phyloP scores from a whole-genome alignment of 2,329 filamentous ascomycete species.

The Pseudogymnoascus pannorum region DNA sequence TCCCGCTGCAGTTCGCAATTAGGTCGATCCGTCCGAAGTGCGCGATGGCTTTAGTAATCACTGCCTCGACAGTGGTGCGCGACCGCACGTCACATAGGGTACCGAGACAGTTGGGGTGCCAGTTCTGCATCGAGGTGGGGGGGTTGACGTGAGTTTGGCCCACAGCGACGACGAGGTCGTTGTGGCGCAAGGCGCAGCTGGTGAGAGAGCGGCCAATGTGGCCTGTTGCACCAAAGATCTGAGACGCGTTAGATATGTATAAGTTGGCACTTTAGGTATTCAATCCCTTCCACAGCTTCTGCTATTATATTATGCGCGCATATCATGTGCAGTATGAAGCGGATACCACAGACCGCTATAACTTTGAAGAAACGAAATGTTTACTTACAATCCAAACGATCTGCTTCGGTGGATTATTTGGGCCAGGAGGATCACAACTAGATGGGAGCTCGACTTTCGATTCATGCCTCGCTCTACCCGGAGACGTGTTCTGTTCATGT shows the following conservation, averaged over 20 bases:
- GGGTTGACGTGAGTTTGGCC: conserved; percentile 75
- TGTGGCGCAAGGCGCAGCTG: conserved; percentile 69
- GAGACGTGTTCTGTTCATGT: background rate
- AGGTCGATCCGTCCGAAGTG: conserved; percentile 80
- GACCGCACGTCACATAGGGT: conserved; percentile 86
- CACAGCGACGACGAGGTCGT: conserved; percentile 79
- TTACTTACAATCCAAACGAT: conserved; percentile 78
- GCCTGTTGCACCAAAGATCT: conserved; percentile 94
- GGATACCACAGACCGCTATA: background rate
- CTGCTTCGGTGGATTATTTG: conserved; percentile 61
- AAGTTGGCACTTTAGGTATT: background rate
- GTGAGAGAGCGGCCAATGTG: conserved; percentile 91
- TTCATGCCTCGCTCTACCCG: background rate
- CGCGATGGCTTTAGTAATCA: conserved; percentile 61
- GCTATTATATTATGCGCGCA: background rate
- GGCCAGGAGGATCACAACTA: conserved; percentile 77
- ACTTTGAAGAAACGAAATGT: background rate
- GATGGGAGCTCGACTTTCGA: conserved; percentile 60
- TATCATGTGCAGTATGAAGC: background rate
- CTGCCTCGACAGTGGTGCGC: conserved; percentile 65
- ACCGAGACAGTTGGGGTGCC: conserved; percentile 66
- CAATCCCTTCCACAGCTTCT: background rate
- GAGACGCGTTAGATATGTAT: conserved; percentile 12
- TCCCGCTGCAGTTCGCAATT: conserved; percentile 88
- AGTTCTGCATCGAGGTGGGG: conserved; percentile 62